Conservation (phyloP, 768 basidiomycete genomes). For the Podaxis rugospora region DNA sequence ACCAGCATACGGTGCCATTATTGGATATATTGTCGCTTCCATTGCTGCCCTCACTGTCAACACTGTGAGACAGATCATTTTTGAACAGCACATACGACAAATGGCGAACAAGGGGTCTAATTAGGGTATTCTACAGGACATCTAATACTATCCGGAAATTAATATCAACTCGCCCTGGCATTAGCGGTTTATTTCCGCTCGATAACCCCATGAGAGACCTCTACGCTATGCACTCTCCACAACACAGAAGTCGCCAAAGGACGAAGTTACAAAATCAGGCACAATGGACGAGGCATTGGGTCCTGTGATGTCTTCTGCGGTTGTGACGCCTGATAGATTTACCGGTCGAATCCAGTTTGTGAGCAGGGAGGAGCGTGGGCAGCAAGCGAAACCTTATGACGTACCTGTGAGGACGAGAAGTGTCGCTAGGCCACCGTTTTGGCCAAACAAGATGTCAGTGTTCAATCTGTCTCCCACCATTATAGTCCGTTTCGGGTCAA, state of each 20-base stretch:
- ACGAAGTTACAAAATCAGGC: conserved; percentile 77
- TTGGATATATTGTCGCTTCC: conserved; percentile 63
- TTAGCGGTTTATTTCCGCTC: conserved; percentile 1
- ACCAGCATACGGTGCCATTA: conserved; percentile 65
- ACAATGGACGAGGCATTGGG: conserved; percentile 65
- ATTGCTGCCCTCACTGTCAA: conserved; percentile 48
- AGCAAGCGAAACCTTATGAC: neutral
- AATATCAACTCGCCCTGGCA: neutral
- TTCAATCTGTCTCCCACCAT: conserved; percentile 96
- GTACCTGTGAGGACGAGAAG: conserved; percentile 90
- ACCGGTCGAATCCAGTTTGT: neutral
- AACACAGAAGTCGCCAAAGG: conserved; percentile 75
- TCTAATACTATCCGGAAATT: neutral
- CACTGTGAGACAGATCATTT: conserved; percentile 30
- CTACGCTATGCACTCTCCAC: conserved; percentile 21
- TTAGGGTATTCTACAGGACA: conserved; percentile 1
- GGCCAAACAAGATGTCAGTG: conserved; percentile 94
- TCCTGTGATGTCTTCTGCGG: conserved; percentile 68
- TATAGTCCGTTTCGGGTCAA: conserved; percentile 81
- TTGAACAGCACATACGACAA: conserved; percentile 26
- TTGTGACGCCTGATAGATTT: conserved; percentile 61
- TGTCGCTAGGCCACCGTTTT: conserved; percentile 80
- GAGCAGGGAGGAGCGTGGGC: neutral
- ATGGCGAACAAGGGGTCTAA: neutral
- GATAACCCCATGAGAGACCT: neutral